Percentiles rank a stretch among this genome's conserved stretches.
These are phyloP conservation scores for Simmondsia chinensis DNA, from an alignment of 148 eudicot species.

Conservation along the genomic window DNA sequence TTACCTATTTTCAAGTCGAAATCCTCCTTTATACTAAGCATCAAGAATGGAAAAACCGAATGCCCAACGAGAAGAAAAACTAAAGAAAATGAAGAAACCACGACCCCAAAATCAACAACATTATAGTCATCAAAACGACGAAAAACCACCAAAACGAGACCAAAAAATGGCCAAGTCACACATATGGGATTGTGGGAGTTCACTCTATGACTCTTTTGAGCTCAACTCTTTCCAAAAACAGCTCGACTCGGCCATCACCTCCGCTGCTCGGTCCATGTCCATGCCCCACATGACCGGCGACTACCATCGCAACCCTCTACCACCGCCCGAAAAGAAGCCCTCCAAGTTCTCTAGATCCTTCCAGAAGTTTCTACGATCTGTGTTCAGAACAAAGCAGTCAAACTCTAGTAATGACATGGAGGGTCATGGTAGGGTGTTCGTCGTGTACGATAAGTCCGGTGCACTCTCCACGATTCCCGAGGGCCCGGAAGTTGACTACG, in stretches of 20 bases:
- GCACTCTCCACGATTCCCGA: constrained; percentile 60
- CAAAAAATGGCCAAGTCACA: constrained; percentile 7
- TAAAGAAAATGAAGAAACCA: constrained; percentile 1
- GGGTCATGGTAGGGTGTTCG: constrained; percentile 13
- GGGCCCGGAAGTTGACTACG: constrained; percentile 27
- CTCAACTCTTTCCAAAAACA: constrained; percentile 51
- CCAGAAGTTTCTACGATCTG: constrained; percentile 48
- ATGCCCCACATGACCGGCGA: constrained; percentile 59
- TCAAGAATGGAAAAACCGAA: too few relatives aligned
- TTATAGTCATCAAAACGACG: not conserved
- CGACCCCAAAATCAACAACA: not conserved
- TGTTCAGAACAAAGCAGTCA: constrained; percentile 28
- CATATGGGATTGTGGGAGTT: constrained; percentile 76
- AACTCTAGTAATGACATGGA: not conserved
- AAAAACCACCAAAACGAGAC: not conserved
- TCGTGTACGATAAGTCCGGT: constrained; percentile 28
- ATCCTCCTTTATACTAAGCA: too few relatives aligned
- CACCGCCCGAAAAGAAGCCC: constrained; percentile 14
- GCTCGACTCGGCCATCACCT: constrained; percentile 59
- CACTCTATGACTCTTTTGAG: constrained; percentile 87
- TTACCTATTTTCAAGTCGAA: too few relatives aligned
- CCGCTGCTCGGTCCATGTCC: constrained; percentile 49
- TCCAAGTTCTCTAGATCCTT: constrained; percentile 56
- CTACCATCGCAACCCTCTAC: constrained; percentile 10
- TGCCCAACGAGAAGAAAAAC: not conserved